Percentiles rank a stretch among this genome's conserved stretches.
Evolutionary conservation across 2,329 filamentous ascomycete species (phyloP).

Genomic region (Aureobasidium sp.): DNA sequence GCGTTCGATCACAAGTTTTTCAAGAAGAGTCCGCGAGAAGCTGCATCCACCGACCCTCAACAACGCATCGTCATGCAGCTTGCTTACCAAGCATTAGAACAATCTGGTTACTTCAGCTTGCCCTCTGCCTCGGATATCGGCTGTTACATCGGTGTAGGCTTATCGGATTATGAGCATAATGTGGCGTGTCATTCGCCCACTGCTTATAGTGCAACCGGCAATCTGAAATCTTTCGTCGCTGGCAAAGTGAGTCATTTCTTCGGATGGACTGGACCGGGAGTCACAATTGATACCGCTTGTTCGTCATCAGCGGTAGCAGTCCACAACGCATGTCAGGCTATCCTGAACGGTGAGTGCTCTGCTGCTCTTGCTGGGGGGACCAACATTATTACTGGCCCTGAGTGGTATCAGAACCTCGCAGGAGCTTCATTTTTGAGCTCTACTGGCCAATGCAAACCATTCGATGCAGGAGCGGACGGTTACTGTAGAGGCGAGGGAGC

Average conservation of each 20-base stretch:
- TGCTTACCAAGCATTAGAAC: too few relatives aligned
- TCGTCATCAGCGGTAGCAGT: slow-evolving; percentile 2
- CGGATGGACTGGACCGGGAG: slow-evolving; percentile 21
- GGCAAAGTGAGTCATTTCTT: slow-evolving; percentile 25
- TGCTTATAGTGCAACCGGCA: slow-evolving; percentile 25
- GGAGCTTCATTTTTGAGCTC: not conserved
- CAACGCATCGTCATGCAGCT: too few relatives aligned
- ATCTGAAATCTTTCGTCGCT: slow-evolving; percentile 22
- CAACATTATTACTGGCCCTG: slow-evolving; percentile 24
- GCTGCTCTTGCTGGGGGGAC: slow-evolving; percentile 24
- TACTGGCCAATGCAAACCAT: slow-evolving; percentile 18
- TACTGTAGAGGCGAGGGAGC: slow-evolving; percentile 49
- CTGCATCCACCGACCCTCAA: too few relatives aligned
- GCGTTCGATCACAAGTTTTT: too few relatives aligned
- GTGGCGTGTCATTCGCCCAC: slow-evolving; percentile 22
- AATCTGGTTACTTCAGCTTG: too few relatives aligned
- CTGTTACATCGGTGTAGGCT: not conserved
- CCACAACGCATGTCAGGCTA: slow-evolving; percentile 21
- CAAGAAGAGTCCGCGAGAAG: too few relatives aligned
- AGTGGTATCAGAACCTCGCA: not conserved
- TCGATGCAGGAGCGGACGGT: slow-evolving; percentile 38
- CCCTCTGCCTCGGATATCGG: too few relatives aligned
- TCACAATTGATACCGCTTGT: slow-evolving; percentile 19
- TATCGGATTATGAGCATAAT: slow-evolving; percentile 17
- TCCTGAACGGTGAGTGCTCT: slow-evolving; percentile 25